Conservation (phyloP, 176 grass and related monocot genomes). For the Olyra latifolia region DNA sequence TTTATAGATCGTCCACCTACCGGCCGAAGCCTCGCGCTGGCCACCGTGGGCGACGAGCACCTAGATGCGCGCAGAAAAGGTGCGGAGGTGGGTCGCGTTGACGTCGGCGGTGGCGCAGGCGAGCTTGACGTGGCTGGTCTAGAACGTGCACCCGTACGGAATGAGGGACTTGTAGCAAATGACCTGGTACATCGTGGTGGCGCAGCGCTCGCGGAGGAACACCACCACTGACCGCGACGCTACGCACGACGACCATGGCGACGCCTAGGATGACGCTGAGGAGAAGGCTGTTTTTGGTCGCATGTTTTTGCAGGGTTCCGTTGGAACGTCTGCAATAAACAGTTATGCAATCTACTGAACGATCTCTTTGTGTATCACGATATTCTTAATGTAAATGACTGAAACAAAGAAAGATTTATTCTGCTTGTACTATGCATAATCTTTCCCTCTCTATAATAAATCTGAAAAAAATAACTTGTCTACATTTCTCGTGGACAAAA, state of each 20-base stretch:
- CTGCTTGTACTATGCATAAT: too few relatives aligned
- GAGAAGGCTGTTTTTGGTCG: too few relatives aligned
- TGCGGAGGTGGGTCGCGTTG: conserved; percentile 19
- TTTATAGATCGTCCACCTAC: conserved; percentile 38
- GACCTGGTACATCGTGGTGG: conserved; percentile 21
- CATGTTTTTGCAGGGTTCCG: too few relatives aligned
- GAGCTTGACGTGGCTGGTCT: conserved; percentile 40
- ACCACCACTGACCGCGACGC: neutral
- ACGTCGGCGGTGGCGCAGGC: conserved; percentile 46
- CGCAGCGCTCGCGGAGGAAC: conserved; percentile 49
- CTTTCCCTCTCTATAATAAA: too few relatives aligned
- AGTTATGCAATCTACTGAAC: too few relatives aligned
- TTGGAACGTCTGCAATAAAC: too few relatives aligned
- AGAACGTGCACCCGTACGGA: conserved; percentile 37
- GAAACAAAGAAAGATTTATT: too few relatives aligned
- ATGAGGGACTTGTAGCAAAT: conserved; percentile 52
- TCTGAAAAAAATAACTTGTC: too few relatives aligned
- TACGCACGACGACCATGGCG: neutral
- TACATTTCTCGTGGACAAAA: too few relatives aligned
- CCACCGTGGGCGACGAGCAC: neutral
- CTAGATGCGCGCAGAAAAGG: conserved; percentile 16
- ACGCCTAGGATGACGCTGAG: neutral
- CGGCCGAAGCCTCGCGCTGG: neutral
- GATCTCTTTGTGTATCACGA: too few relatives aligned
- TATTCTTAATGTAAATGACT: too few relatives aligned